Evolutionary conservation across 768 basidiomycete species (phyloP), one percentile per base, ranked within the genome.

Genomic region (Pholiota microspora): DNA sequence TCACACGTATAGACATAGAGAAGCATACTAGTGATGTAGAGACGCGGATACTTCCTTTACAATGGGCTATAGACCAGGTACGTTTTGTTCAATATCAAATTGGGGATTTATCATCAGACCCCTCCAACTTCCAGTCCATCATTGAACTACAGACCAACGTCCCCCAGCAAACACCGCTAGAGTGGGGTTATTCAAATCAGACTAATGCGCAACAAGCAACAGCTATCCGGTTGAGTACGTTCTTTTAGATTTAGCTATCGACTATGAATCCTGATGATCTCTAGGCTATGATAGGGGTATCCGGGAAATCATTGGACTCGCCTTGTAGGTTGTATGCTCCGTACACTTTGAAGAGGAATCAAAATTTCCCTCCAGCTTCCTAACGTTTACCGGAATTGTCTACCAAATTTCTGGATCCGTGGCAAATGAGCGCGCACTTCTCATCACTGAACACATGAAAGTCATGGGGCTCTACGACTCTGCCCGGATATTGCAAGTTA

Each of bases 381-480:
- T 61, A 34, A 53, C 57, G 4, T 61, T 61, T 35, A 56, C 42
- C 34, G 56, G 60, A 2, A 57, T 64, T 34, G 27, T 53, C 13
- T 64, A 64, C 35, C 60, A 64, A 47, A 58, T 62, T 10, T 45
- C 58, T 1, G 61, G 61, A 13, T 59, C 56, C 6, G 46, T 62
- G 31, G 61, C 61, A 9, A 46, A 53, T 8, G 90, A 92, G 64
- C 75, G 88, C 28, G 85, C 89, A 0, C 77, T 71, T 49, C 66
- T 77, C 10, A 64, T 91, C 38, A 89, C 90, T 0, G 71, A 80
- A 7, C 88, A 92, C 63, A 81, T 92, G 76, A 84, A 85, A 64
- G 88, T 81, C 3, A 92, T 92, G 90, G 90, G 90, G 3, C 74
- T 90, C 12, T 69, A 79, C 7, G 88, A 90, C 62, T 82, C 82